Evolutionary conservation across 768 basidiomycete species (phyloP).

Genomic region (Gelatoporia subvermispora): DNA sequence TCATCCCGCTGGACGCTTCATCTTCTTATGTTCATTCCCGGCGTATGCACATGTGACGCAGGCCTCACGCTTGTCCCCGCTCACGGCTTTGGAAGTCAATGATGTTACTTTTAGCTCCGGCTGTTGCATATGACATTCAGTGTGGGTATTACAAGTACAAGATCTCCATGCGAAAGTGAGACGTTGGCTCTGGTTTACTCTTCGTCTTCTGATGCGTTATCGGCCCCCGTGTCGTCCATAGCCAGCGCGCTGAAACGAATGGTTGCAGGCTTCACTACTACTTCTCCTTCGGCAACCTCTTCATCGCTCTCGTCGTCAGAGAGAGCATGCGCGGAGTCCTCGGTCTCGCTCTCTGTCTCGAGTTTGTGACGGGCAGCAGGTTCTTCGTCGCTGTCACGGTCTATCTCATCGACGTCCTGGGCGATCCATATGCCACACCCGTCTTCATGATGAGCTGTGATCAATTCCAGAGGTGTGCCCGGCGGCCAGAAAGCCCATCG

Average conservation of each 20-base stretch:
- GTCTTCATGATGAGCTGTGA: conserved; percentile 23
- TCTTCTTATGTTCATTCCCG: neutral
- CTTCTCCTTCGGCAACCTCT: conserved; percentile 7
- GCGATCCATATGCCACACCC: conserved; percentile 50
- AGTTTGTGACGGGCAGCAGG: conserved; percentile 22
- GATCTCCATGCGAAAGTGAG: no score
- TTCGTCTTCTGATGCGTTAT: conserved; percentile 22
- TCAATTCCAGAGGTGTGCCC: conserved; percentile 25
- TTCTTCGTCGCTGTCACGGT: conserved; percentile 17
- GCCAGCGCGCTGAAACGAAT: conserved; percentile 37
- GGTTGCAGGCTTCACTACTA: neutral
- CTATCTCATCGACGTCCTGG: conserved; percentile 17
- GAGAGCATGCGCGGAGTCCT: conserved; percentile 21
- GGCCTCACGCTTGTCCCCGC: neutral
- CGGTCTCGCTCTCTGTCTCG: neutral
- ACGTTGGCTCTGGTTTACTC: neutral
- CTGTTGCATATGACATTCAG: no score
- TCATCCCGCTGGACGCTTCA: conserved; percentile 16
- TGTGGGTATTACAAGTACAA: no score
- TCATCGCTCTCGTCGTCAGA: conserved; percentile 14
- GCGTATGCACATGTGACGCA: neutral
- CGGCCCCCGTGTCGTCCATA: conserved; percentile 29
- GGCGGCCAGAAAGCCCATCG: conserved; percentile 88
- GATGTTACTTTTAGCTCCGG: neutral
- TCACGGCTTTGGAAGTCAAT: neutral